phyloP scores from a whole-genome alignment of 192 early-diverging fungal species.

The Kickxella alabastrina region DNA sequence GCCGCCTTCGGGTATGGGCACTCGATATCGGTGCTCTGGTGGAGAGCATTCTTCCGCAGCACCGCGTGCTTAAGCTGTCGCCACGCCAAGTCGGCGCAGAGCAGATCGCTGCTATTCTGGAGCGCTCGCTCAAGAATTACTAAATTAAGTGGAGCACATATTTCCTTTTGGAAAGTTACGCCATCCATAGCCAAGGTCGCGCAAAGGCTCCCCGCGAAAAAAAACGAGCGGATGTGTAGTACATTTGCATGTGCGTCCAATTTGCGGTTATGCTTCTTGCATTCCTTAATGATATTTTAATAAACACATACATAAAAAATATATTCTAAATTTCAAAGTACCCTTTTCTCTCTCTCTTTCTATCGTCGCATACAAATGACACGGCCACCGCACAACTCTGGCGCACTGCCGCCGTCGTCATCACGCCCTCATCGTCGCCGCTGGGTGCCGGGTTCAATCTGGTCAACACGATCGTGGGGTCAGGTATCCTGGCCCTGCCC shows the following conservation, averaged over 20 bases:
- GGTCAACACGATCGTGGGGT: slow-evolving; percentile 67
- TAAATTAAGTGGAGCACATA: not conserved
- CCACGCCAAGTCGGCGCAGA: slow-evolving; percentile 54
- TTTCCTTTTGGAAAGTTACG: not conserved
- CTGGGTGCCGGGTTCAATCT: slow-evolving; percentile 56
- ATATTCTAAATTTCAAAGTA: not conserved
- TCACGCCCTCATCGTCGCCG: slow-evolving; percentile 25
- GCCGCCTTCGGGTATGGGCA: slow-evolving; percentile 69
- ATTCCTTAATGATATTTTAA: too few relatives aligned
- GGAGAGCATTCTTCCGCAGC: slow-evolving; percentile 83
- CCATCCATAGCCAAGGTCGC: too few relatives aligned
- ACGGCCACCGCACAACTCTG: not conserved
- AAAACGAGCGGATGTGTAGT: too few relatives aligned
- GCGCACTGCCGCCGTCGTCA: slow-evolving; percentile 9
- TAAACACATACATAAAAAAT: not conserved
- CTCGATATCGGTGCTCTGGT: slow-evolving; percentile 68
- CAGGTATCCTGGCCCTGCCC: slow-evolving; percentile 63
- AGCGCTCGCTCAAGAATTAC: slow-evolving; percentile 49
- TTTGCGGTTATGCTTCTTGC: too few relatives aligned
- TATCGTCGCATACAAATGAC: not conserved
- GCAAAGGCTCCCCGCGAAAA: too few relatives aligned
- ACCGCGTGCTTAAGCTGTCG: slow-evolving; percentile 89
- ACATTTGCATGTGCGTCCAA: too few relatives aligned
- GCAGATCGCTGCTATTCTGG: slow-evolving; percentile 40
- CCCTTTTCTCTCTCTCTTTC: not conserved